Evolutionary conservation across 78 protist species (phyloP).

Genomic region (Monosiga brevicollis): DNA sequence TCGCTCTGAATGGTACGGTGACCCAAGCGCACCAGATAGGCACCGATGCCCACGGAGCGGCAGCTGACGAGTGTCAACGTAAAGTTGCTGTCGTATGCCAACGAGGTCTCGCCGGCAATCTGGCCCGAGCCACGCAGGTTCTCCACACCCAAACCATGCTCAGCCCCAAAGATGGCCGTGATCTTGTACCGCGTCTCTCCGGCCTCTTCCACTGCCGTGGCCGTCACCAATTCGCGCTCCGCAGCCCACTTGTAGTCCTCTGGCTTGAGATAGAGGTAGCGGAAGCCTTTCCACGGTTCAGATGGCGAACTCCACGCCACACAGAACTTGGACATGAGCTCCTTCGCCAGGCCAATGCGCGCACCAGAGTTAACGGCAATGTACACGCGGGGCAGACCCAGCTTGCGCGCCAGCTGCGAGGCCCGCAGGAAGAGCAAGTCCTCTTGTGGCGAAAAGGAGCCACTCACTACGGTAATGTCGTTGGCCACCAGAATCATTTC

Average conservation of each 20-base stretch:
- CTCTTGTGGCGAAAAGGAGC: conserved; percentile 73
- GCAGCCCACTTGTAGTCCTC: conserved; percentile 50
- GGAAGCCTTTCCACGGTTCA: conserved; percentile 52
- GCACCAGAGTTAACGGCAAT: conserved; percentile 92
- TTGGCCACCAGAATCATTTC: conserved; percentile 80
- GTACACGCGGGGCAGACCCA: conserved; percentile 83
- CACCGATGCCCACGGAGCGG: conserved; percentile 96
- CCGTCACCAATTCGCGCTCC: conserved; percentile 11
- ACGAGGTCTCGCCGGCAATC: conserved; percentile 92
- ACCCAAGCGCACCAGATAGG: conserved; percentile 92
- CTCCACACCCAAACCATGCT: conserved; percentile 89
- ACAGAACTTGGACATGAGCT: conserved; percentile 45
- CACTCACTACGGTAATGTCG: conserved; percentile 87
- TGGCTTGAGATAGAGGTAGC: conserved; percentile 75
- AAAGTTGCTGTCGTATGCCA: conserved; percentile 81
- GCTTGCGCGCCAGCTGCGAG: conserved; percentile 70
- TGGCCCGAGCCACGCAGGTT: conserved; percentile 89
- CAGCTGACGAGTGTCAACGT: conserved; percentile 85
- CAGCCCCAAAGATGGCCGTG: conserved; percentile 60
- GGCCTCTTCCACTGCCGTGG: conserved; percentile 17
- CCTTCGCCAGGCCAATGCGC: conserved; percentile 89
- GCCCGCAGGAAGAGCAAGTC: conserved; percentile 48
- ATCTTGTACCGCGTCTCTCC: conserved; percentile 49
- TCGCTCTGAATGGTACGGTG: conserved; percentile 70
- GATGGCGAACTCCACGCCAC: conserved; percentile 60